Base-by-base conservation (phyloP, 805 yeast genomes). In the Naumovozyma castellii region DNA sequence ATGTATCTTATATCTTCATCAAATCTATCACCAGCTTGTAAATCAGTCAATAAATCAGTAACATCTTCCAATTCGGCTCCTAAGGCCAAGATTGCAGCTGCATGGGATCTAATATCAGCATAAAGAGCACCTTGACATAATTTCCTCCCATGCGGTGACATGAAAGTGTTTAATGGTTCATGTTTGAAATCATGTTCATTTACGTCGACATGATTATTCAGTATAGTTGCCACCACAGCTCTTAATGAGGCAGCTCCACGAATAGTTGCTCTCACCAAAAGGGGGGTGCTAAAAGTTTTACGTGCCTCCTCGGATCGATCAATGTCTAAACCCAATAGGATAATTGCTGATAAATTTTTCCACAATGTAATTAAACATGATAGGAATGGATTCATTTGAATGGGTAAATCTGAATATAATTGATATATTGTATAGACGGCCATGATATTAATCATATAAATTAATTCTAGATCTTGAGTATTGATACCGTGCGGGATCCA, bases 1-100 rank as follows among this genome's bases (percentile, higher is more conserved):
- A 78, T 74, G 48, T 78, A 78, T 40, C 70, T 61, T 19, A 72
- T 71, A 58, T 80, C 87, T 47, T 79, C 86, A 55, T 80, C 88
- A 46, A 75, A 77, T 39, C 75, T 64, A 54, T 80, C 88, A 40
- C 76, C 76, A 2, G 68, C 65, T 32, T 75, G 81, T 40, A 78
- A 54, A 49, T 75, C 77, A 12, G 71, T 66, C 42, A 77, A 56
- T 10, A 78, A 60, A 37, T 73, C 77, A 0, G 76, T 73, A 5
- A 76, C 69, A 43, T 73, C 77, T 14, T 66, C 65, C 22, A 69
- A 43, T 18, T 67, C 71, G 4, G 62, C 52, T 0, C 78, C 78
- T 12, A 72, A 48, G 1, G 76, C 71, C 16, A 72, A 55, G 55
- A 78, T 62, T 2, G 79, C 73, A 3, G 79, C 74, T 27, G 76